Evolutionary conservation across 2,329 filamentous ascomycete species (phyloP).

Genomic region (Sphaerostilbella broomeana): DNA sequence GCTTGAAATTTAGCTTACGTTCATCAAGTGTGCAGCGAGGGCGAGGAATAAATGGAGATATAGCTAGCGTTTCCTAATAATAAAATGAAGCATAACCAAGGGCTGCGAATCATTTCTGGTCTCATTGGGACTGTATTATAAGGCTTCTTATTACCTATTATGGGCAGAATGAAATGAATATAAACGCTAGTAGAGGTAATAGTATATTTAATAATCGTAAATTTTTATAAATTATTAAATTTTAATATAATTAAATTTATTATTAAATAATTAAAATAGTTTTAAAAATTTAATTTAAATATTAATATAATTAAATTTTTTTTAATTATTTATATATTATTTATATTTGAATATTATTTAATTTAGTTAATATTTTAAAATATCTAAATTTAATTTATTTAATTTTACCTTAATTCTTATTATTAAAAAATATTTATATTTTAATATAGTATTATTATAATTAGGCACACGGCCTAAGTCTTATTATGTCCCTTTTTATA

Average conservation of each 20-base stretch:
- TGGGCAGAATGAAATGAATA: not conserved
- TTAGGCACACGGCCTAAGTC: not conserved
- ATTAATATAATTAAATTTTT: not conserved
- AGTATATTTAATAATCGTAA: not conserved
- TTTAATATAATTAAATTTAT: not conserved
- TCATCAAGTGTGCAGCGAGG: too few species aligned
- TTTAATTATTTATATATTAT: not conserved
- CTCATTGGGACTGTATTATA: too few species aligned
- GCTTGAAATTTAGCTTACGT: too few species aligned
- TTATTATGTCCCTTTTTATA: not conserved
- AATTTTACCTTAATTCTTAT: not conserved
- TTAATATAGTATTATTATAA: not conserved
- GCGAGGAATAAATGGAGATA: too few species aligned
- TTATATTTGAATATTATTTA: not conserved
- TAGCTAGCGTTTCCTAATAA: too few species aligned
- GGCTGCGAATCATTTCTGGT: too few species aligned
- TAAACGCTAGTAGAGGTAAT: not conserved
- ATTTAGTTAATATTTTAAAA: not conserved
- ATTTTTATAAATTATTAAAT: not conserved
- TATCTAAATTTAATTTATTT: not conserved
- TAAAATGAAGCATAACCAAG: too few species aligned
- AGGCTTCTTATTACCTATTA: too few species aligned
- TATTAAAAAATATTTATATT: conserved; percentile 1
- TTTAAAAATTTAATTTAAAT: conserved; percentile 2
- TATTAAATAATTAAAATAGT: conserved; percentile 3